These are phyloP conservation scores for Backusella tarrabulga DNA, from an alignment of 192 early-diverging fungal species.

Conservation along the genomic window DNA sequence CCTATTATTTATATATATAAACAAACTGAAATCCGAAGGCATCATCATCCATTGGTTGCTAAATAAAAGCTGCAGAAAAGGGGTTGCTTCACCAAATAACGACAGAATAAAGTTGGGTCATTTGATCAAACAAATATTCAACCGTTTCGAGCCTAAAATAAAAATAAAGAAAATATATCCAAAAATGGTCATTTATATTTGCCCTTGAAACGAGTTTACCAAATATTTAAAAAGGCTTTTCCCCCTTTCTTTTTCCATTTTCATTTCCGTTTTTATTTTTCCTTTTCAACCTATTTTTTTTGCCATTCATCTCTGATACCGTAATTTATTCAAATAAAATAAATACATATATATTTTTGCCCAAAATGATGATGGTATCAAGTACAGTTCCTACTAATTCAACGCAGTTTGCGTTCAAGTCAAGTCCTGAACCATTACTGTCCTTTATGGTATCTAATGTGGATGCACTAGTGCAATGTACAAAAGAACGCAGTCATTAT, in stretches of 20 bases:
- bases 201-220: not conserved
- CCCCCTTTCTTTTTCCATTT: not conserved
- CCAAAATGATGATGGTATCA: conserved; percentile 9
- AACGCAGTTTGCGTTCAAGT: not conserved
- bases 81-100: conserved; percentile 5
- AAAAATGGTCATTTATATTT: conserved; percentile 1
- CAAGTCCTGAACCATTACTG: conserved; percentile 12
- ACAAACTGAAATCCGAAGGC: not conserved
- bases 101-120: conserved; percentile 2
- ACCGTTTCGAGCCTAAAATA: conserved; percentile 1
- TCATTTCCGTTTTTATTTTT: not conserved
- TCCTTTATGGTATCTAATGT: conserved; percentile 17
- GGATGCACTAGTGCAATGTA: conserved; percentile 13
- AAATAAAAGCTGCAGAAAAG: conserved; percentile 1
- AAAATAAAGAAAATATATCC: conserved; percentile 15
- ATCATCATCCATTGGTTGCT: not conserved
- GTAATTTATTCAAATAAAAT: not conserved
- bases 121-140: conserved; percentile 7
- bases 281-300: not conserved
- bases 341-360: not conserved
- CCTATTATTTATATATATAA: not conserved
- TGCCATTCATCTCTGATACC: not conserved
- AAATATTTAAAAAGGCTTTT: conserved; percentile 11
- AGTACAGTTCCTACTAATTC: not conserved
- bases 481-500: not conserved